Evolutionary conservation across 306 rosid genomes (phyloP).

Genomic region (Sicyos baderoa): DNA sequence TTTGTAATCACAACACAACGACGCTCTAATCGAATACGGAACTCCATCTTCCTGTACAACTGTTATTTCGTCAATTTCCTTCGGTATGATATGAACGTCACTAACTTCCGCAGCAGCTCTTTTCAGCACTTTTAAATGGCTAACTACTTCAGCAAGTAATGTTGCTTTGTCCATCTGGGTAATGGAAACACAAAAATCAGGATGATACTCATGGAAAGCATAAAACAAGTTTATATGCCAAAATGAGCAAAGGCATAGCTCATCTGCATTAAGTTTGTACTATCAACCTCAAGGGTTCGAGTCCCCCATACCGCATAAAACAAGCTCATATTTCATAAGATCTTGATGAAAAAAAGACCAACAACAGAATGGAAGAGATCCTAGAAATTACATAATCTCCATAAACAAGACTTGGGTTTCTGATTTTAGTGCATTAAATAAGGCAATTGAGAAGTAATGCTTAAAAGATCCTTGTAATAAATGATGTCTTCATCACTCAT

Average conservation of each 20-base stretch:
- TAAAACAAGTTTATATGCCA: background rate
- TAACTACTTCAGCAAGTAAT: slow-evolving; percentile 53
- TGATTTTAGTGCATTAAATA: background rate
- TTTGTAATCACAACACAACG: slow-evolving; percentile 54
- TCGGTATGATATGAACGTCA: slow-evolving; percentile 43
- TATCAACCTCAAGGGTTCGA: too few relatives aligned
- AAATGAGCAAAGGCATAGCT: too few relatives aligned
- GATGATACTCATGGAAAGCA: background rate
- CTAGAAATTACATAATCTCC: background rate
- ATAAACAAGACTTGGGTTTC: background rate
- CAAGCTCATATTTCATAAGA: background rate
- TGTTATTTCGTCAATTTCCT: slow-evolving; percentile 53
- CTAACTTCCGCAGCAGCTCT: slow-evolving; percentile 46
- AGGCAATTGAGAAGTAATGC: background rate
- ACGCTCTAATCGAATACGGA: slow-evolving; percentile 48
- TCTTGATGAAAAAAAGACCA: background rate
- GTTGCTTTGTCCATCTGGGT: slow-evolving; percentile 78
- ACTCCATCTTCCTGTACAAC: slow-evolving; percentile 46
- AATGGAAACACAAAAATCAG: slow-evolving; percentile 2
- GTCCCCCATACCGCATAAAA: background rate
- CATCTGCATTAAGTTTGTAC: too few relatives aligned
- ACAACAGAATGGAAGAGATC: background rate
- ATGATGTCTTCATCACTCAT: slow-evolving; percentile 1
- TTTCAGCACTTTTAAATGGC: slow-evolving; percentile 51
- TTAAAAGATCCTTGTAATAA: background rate